Evolutionary conservation across 805 yeast species (phyloP).

Genomic region (Saturnispora kantuleensis): DNA sequence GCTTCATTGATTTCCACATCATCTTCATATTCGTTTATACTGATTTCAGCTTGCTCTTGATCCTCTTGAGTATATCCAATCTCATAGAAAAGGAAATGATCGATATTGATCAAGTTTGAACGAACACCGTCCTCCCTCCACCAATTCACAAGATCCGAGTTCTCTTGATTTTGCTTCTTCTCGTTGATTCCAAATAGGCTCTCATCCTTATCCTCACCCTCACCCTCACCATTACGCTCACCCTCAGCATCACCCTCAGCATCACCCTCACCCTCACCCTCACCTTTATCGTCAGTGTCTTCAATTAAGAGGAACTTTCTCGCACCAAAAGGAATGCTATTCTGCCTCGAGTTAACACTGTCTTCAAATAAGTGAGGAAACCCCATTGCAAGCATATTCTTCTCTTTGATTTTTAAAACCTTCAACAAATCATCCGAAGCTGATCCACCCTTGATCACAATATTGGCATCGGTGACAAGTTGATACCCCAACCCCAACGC

Average conservation of each 20-base stretch:
- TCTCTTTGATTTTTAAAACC: slow-evolving; percentile 17
- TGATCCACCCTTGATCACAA: slow-evolving; percentile 1
- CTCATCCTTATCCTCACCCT: slow-evolving; percentile 3
- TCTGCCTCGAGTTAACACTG: slow-evolving; percentile 10
- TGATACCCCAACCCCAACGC: slow-evolving; percentile 11
- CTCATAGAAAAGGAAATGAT: slow-evolving; percentile 22
- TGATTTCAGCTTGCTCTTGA: too few species aligned
- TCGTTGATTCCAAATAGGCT: neutral
- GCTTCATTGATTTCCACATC: neutral
- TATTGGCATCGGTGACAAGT: slow-evolving; percentile 8
- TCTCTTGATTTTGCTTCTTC: too few species aligned
- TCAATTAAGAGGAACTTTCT: slow-evolving; percentile 21
- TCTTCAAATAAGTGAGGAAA: slow-evolving; percentile 22
- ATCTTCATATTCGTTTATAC: neutral
- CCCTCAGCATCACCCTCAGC: neutral
- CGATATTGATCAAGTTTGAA: slow-evolving; percentile 16
- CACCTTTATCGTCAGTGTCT: slow-evolving; percentile 8
- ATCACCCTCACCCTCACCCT: neutral
- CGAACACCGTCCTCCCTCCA: slow-evolving; percentile 14
- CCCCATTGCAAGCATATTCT: slow-evolving; percentile 20
- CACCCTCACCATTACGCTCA: slow-evolving; percentile 2
- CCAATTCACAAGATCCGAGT: slow-evolving; percentile 4
- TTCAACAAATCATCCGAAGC: slow-evolving; percentile 1
- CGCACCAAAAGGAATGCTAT: slow-evolving; percentile 21
- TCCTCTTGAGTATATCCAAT: slow-evolving; percentile 16